These are phyloP conservation scores for Geranomyces variabilis DNA, from an alignment of 192 early-diverging fungal genomes.

Conservation along the genomic window DNA sequence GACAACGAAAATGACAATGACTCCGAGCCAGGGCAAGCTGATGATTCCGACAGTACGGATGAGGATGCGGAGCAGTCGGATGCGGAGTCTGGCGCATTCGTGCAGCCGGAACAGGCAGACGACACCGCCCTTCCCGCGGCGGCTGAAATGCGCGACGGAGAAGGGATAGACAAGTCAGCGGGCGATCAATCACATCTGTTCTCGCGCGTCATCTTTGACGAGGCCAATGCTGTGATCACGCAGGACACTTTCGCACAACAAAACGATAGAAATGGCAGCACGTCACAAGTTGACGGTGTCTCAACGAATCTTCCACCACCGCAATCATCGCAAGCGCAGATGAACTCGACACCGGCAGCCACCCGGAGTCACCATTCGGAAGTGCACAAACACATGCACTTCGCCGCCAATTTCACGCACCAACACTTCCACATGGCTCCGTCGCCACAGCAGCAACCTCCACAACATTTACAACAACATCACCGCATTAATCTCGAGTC, in stretches of 20 bases:
- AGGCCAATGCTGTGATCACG: background rate
- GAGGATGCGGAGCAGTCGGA: background rate
- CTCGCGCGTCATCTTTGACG: background rate
- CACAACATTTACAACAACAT: no score
- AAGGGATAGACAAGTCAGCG: background rate
- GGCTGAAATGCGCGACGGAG: background rate
- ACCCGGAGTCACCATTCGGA: background rate
- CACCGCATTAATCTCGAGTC: background rate
- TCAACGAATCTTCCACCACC: no score
- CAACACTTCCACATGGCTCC: conserved; percentile 17
- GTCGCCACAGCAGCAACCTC: conserved; percentile 7
- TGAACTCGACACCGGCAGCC: background rate
- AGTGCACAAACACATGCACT: conserved; percentile 17
- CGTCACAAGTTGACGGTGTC: background rate
- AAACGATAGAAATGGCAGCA: background rate
- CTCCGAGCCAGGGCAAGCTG: background rate
- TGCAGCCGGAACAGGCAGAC: conserved; percentile 21
- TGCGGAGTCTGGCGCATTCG: conserved; percentile 11
- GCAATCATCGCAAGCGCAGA: conserved; percentile 16
- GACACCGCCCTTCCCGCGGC: conserved; percentile 7
- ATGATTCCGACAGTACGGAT: no score
- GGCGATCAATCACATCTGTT: conserved; percentile 16
- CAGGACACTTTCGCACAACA: conserved; percentile 7
- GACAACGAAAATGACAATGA: background rate
- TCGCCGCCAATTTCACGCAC: background rate